Conservation (phyloP, 106 monocot genomes). For the Dioscorea zingiberensis region DNA sequence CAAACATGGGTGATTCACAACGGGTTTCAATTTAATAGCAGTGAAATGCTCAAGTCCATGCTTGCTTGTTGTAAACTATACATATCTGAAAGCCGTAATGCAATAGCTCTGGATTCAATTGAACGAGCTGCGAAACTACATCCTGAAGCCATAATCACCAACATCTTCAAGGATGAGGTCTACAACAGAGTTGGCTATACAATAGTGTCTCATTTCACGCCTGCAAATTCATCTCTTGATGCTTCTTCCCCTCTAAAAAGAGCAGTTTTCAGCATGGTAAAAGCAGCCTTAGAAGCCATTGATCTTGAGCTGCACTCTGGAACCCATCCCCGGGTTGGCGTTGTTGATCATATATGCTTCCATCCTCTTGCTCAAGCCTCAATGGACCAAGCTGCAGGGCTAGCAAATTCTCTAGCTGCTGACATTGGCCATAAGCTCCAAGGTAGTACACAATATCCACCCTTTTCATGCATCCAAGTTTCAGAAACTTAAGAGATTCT, state of each 20-base stretch:
- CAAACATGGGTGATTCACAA: too few species aligned
- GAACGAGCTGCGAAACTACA: slow-evolving; percentile 30
- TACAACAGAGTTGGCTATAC: slow-evolving; percentile 90
- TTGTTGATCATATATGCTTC: slow-evolving; percentile 88
- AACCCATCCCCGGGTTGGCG: slow-evolving; percentile 72
- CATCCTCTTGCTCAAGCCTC: slow-evolving; percentile 44
- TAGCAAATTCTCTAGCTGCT: slow-evolving; percentile 48
- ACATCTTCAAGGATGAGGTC: slow-evolving; percentile 62
- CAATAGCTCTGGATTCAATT: slow-evolving; percentile 31
- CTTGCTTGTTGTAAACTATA: slow-evolving; percentile 85
- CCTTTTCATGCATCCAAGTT: neutral
- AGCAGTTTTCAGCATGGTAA: slow-evolving; percentile 59
- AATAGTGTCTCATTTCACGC: slow-evolving; percentile 34
- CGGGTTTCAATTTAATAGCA: too few species aligned
- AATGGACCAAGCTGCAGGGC: slow-evolving; percentile 34
- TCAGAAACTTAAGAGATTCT: neutral
- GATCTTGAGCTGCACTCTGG: slow-evolving; percentile 55
- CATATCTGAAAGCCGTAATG: slow-evolving; percentile 77
- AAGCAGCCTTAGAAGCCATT: slow-evolving; percentile 37
- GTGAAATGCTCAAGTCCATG: slow-evolving; percentile 33
- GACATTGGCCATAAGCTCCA: slow-evolving; percentile 57
- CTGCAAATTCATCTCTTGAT: neutral
- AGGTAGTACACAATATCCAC: slow-evolving; percentile 28
- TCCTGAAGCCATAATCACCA: slow-evolving; percentile 45
- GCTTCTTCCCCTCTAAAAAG: slow-evolving; percentile 15